phyloP scores from a whole-genome alignment of 2,329 filamentous ascomycete genomes.

The Alternaria sp. region DNA sequence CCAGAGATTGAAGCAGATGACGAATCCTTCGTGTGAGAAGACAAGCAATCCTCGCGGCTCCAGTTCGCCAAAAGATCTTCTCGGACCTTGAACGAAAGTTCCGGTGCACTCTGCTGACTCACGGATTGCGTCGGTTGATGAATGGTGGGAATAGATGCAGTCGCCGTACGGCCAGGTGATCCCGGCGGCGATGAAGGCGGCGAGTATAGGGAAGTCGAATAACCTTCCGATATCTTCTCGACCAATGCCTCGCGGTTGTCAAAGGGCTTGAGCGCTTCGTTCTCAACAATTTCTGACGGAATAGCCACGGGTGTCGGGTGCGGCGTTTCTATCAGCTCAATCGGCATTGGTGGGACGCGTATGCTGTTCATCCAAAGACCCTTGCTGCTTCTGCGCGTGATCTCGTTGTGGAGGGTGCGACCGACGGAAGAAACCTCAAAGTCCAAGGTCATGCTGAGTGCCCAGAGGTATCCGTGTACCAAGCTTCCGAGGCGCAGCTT shows the following conservation, averaged over 20 bases:
- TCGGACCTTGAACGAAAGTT: slow-evolving; percentile 70
- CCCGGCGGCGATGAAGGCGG: slow-evolving; percentile 72
- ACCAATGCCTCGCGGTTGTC: slow-evolving; percentile 75
- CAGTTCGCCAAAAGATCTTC: slow-evolving; percentile 81
- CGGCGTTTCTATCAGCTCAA: slow-evolving; percentile 62
- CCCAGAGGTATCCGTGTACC: slow-evolving; percentile 89
- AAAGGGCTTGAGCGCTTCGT: slow-evolving; percentile 68
- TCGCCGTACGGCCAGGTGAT: slow-evolving; percentile 70
- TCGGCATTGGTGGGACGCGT: slow-evolving; percentile 68
- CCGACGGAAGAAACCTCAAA: slow-evolving; percentile 75
- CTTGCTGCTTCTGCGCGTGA: slow-evolving; percentile 73
- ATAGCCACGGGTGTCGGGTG: slow-evolving; percentile 31
- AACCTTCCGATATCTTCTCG: slow-evolving; percentile 74
- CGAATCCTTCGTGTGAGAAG: slow-evolving; percentile 69
- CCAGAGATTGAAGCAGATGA: slow-evolving; percentile 78
- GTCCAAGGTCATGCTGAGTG: slow-evolving; percentile 76
- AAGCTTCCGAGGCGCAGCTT: slow-evolving; percentile 84
- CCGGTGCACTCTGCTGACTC: slow-evolving; percentile 40
- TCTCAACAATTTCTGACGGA: slow-evolving; percentile 34
- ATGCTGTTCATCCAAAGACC: slow-evolving; percentile 81
- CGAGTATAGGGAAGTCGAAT: slow-evolving; percentile 66
- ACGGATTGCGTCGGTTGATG: slow-evolving; percentile 32
- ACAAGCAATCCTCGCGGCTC: slow-evolving; percentile 76
- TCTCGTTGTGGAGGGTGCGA: slow-evolving; percentile 75
- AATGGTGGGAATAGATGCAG: slow-evolving; percentile 55